These are phyloP conservation scores for Cytospora schulzeri DNA, from an alignment of 2,329 filamentous ascomycete species.

Conservation along the genomic window DNA sequence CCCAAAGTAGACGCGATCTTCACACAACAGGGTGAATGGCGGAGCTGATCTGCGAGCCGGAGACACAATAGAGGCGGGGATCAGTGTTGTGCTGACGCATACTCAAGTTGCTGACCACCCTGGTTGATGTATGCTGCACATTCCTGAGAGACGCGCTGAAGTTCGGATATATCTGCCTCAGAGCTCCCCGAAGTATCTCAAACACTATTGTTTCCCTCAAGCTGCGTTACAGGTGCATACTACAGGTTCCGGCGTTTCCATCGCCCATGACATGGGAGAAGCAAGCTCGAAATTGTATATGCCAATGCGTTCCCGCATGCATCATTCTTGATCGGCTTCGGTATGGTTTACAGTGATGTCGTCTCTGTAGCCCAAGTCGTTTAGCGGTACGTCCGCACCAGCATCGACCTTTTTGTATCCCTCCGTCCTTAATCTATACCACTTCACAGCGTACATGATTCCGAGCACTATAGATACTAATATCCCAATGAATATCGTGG, in stretches of 20 bases:
- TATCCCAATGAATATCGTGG: slow-evolving; percentile 27
- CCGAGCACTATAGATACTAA: slow-evolving; percentile 21
- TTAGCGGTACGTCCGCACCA: slow-evolving; percentile 18
- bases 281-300: background rate
- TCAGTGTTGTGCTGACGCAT: background rate
- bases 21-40: too few relatives aligned
- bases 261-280: background rate
- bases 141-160: background rate
- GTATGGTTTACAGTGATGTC: background rate
- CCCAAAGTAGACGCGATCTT: too few relatives aligned
- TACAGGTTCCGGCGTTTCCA: background rate
- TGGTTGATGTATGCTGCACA: background rate
- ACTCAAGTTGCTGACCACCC: background rate
- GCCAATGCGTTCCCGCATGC: background rate
- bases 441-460: background rate
- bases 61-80: background rate
- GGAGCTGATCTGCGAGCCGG: too few relatives aligned
- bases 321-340: background rate
- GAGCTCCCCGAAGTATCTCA: background rate
- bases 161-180: background rate
- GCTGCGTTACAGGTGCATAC: background rate
- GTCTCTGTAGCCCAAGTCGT: slow-evolving; percentile 7
- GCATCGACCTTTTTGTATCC: slow-evolving; percentile 14
- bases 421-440: slow-evolving; percentile 26
- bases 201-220: background rate